These are phyloP conservation scores for Bipolaris oryzae DNA, from an alignment of 2,329 filamentous ascomycete genomes.

Conservation along the genomic window DNA sequence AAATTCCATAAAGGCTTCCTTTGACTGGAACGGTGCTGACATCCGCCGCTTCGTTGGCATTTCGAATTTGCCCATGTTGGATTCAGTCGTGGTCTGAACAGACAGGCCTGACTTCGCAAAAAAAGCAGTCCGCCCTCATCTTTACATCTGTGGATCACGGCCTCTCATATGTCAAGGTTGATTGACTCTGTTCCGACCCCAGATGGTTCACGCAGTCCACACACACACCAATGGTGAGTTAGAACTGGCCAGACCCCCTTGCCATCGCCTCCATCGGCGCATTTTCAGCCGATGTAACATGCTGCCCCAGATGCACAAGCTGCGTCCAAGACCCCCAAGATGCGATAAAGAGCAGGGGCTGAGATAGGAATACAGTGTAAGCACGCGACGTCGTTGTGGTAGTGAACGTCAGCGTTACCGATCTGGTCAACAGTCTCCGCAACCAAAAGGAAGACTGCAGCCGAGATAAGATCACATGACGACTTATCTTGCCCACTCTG, in stretches of 20 bases:
- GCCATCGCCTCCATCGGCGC: slow-evolving; percentile 3
- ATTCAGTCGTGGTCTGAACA: not conserved
- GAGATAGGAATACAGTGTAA: slow-evolving; percentile 2
- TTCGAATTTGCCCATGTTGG: slow-evolving; percentile 11
- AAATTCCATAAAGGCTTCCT: slow-evolving; percentile 26
- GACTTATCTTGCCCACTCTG: not conserved
- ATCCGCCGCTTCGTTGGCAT: slow-evolving; percentile 10
- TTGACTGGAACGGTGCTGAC: slow-evolving; percentile 24
- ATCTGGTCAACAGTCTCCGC: not conserved
- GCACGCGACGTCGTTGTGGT: slow-evolving; percentile 5
- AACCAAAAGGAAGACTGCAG: slow-evolving; percentile 1
- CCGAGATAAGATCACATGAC: slow-evolving; percentile 13
- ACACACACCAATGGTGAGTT: slow-evolving; percentile 2
- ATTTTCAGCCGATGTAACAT: slow-evolving; percentile 17
- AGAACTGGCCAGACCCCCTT: slow-evolving; percentile 1
- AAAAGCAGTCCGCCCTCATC: not conserved
- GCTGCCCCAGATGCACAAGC: slow-evolving; percentile 2
- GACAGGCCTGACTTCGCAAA: not conserved
- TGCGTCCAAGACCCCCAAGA: not conserved
- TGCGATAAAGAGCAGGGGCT: slow-evolving; percentile 8
- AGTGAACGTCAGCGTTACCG: not conserved
- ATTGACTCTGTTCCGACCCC: not conserved
- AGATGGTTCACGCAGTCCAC: slow-evolving; percentile 12
- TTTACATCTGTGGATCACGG: slow-evolving; percentile 3
- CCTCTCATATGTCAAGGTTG: slow-evolving; percentile 13